Percentiles rank a stretch among this genome's conserved stretches.
phyloP scores from a whole-genome alignment of 106 monocot genomes.

The Dendrobium catenatum region DNA sequence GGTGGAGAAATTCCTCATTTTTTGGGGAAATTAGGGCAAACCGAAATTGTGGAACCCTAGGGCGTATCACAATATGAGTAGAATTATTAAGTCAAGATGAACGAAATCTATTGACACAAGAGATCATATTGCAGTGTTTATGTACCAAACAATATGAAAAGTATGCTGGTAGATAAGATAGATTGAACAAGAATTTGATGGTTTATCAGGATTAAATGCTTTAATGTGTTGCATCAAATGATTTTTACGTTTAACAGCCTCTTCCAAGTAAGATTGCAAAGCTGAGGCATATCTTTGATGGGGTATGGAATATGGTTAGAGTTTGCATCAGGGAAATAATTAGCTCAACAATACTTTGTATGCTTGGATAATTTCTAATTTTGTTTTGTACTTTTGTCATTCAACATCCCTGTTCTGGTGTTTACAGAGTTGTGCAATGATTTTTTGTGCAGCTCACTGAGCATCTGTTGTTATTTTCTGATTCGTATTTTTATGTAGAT shows the following conservation, averaged over 20 bases:
- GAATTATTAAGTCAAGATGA: background rate
- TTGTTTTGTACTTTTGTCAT: background rate
- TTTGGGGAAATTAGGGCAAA: too few relatives aligned
- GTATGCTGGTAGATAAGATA: background rate
- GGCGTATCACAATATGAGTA: background rate
- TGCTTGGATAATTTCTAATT: background rate
- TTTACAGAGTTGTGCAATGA: background rate
- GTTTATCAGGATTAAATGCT: background rate
- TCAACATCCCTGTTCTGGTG: background rate
- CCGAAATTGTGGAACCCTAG: too few relatives aligned
- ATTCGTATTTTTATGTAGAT: conserved; percentile 26
- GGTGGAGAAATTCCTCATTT: too few relatives aligned
- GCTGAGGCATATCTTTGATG: background rate
- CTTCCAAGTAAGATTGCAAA: background rate
- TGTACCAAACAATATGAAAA: background rate
- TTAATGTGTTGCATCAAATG: too few relatives aligned
- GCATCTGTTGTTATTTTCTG: background rate
- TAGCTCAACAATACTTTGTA: background rate
- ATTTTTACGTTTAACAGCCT: too few relatives aligned
- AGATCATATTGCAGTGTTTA: background rate
- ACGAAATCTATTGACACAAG: background rate
- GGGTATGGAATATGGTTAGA: background rate
- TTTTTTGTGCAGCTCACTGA: background rate
- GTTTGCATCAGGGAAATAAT: background rate
- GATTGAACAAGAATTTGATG: background rate